A percentile compares a stretch with the other conserved stretches of the same genome.
Evolutionary conservation across 2,329 filamentous ascomycete species (phyloP).

Genomic region (Penicillium thymicola): DNA sequence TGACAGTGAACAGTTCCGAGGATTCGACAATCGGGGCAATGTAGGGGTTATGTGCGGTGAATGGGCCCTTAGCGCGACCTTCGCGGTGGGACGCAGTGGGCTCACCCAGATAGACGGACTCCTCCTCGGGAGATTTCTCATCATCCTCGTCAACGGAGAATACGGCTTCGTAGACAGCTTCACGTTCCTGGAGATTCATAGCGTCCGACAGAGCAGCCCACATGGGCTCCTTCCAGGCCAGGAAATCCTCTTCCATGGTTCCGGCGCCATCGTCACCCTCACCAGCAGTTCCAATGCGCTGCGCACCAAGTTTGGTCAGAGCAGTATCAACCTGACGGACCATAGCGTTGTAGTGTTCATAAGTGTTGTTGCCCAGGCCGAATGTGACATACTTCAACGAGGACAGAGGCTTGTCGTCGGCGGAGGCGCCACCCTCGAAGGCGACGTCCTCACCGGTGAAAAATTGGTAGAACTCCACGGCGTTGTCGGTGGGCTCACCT

Average conservation of each 20-base stretch:
- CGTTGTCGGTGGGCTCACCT: slow-evolving; percentile 97
- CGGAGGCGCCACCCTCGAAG: slow-evolving; percentile 67
- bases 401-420: slow-evolving; percentile 67
- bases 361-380: slow-evolving; percentile 97
- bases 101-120: slow-evolving; percentile 89
- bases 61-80: slow-evolving; percentile 77
- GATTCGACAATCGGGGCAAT: slow-evolving; percentile 92
- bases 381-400: slow-evolving; percentile 94
- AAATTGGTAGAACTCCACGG: slow-evolving; percentile 98
- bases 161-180: slow-evolving; percentile 90
- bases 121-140: slow-evolving; percentile 68
- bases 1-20: slow-evolving; percentile 82
- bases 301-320: slow-evolving; percentile 76
- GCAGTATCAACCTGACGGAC: slow-evolving; percentile 85
- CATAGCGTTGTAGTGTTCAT: slow-evolving; percentile 99
- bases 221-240: slow-evolving; percentile 99
- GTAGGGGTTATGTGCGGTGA: slow-evolving; percentile 94
- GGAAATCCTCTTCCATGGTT: slow-evolving; percentile 99
- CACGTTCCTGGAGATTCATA: slow-evolving; percentile 89
- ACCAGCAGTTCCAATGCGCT: slow-evolving; percentile 80
- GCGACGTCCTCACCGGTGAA: slow-evolving; percentile 72
- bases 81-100: slow-evolving; percentile 95
- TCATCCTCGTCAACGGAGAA: slow-evolving; percentile 78
- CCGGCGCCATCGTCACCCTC: slow-evolving; percentile 97
- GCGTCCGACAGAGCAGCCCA: slow-evolving; percentile 80